Conservation (phyloP, 2,329 filamentous ascomycete genomes). For the Alternaria rosae region DNA sequence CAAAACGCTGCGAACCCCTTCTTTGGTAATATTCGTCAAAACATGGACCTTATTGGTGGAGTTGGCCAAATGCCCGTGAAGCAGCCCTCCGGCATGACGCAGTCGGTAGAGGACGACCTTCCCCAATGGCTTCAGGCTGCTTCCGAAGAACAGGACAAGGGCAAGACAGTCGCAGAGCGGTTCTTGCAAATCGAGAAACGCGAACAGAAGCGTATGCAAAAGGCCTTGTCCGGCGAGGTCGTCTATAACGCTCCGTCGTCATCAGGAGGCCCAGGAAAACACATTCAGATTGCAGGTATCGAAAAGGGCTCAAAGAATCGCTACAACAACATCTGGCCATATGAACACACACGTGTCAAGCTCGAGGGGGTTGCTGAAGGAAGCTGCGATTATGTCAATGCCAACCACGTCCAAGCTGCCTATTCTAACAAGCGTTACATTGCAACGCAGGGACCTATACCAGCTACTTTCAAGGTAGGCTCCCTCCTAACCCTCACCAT, state of each 20-base stretch:
- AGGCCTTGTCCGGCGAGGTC: constrained; percentile 71
- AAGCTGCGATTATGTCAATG: constrained; percentile 93
- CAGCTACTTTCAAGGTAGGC: constrained; percentile 86
- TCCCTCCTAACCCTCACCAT: background rate
- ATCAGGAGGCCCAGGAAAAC: constrained; percentile 50
- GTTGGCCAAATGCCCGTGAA: constrained; percentile 80
- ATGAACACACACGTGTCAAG: constrained; percentile 89
- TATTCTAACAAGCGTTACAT: constrained; percentile 93
- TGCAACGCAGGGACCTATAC: constrained; percentile 91
- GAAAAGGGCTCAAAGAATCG: constrained; percentile 95
- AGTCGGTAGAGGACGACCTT: constrained; percentile 60
- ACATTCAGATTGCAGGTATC: constrained; percentile 83
- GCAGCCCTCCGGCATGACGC: constrained; percentile 61
- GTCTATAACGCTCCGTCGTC: constrained; percentile 58
- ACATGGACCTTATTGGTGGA: constrained; percentile 92
- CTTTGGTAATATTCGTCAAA: constrained; percentile 95
- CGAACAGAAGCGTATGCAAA: constrained; percentile 92
- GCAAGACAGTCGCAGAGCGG: constrained; percentile 80
- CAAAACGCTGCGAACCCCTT: constrained; percentile 82
- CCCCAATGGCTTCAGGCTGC: constrained; percentile 81
- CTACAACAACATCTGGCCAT: constrained; percentile 97
- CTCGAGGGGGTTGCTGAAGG: constrained; percentile 72
- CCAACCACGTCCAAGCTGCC: constrained; percentile 81
- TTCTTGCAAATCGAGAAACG: constrained; percentile 84
- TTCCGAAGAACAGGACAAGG: constrained; percentile 71